Conservation (phyloP, 768 basidiomycete species). For the Boletellus ananas region DNA sequence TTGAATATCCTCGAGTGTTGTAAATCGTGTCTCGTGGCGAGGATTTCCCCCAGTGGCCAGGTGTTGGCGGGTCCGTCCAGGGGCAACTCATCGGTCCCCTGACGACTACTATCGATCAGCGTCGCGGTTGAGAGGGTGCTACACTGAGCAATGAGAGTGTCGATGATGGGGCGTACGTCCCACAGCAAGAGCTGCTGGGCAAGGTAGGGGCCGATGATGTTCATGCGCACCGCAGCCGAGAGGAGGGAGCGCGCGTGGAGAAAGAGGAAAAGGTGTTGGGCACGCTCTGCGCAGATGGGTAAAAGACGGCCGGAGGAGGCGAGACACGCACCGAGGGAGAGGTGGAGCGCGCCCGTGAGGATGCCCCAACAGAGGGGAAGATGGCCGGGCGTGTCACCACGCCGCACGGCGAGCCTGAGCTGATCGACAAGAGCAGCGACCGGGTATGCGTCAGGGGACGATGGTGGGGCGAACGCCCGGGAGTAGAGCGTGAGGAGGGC, state of each 20-base stretch:
- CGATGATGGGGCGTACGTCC: slow-evolving; percentile 63
- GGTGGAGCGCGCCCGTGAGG: slow-evolving; percentile 70
- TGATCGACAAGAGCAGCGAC: slow-evolving; percentile 48
- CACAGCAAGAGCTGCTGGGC: slow-evolving; percentile 86
- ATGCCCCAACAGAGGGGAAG: slow-evolving; percentile 90
- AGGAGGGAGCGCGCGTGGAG: slow-evolving; percentile 86
- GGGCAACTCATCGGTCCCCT: slow-evolving; percentile 17
- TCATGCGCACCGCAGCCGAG: slow-evolving; percentile 89
- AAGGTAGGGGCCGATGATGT: slow-evolving; percentile 88
- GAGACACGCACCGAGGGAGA: slow-evolving; percentile 56
- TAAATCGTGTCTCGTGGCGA: slow-evolving; percentile 85
- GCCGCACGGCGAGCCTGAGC: slow-evolving; percentile 66
- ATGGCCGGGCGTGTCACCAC: slow-evolving; percentile 71
- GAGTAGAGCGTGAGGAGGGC: slow-evolving; percentile 87
- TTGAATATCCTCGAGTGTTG: slow-evolving; percentile 98
- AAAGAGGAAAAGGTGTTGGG: slow-evolving; percentile 87
- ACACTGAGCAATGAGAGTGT: slow-evolving; percentile 45
- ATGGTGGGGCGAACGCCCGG: slow-evolving; percentile 71
- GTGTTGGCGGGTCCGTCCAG: slow-evolving; percentile 74
- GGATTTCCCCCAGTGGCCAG: slow-evolving; percentile 94
- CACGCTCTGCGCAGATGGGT: slow-evolving; percentile 52
- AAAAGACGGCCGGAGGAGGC: background rate
- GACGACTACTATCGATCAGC: slow-evolving; percentile 15
- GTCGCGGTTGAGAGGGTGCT: slow-evolving; percentile 48
- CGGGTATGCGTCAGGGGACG: slow-evolving; percentile 11